phyloP scores from a whole-genome alignment of 352 stramenopile genomes.

The Poterioochromonas sp. region DNA sequence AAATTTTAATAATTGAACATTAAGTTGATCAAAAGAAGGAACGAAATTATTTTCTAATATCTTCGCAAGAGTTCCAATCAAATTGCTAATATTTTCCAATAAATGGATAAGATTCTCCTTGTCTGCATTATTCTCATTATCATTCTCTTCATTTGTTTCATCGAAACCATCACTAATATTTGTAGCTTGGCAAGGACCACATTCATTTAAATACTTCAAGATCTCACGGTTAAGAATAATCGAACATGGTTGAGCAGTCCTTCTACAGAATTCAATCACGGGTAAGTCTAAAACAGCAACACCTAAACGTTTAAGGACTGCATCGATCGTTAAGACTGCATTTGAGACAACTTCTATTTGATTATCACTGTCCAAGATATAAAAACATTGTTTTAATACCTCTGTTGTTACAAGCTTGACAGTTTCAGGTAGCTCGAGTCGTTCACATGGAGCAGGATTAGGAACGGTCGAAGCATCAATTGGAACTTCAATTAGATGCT shows the following conservation, averaged over 20 bases:
- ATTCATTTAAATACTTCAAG: conserved; percentile 50
- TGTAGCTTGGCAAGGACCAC: conserved; percentile 53
- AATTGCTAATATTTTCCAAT: conserved; percentile 77
- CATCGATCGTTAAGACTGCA: conserved; percentile 56
- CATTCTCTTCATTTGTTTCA: conserved; percentile 40
- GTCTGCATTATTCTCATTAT: conserved; percentile 78
- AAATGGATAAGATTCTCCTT: conserved; percentile 85
- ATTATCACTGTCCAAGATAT: background rate
- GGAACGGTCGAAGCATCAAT: conserved; percentile 52
- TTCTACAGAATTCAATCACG: background rate
- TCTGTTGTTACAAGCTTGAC: background rate
- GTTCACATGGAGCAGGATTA: conserved; percentile 41
- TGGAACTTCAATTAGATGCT: conserved; percentile 37
- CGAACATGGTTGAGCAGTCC: conserved; percentile 20
- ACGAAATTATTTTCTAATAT: conserved; percentile 83
- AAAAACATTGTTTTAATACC: background rate
- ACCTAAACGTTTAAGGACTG: conserved; percentile 68
- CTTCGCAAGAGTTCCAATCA: conserved; percentile 81
- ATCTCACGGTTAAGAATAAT: conserved; percentile 50
- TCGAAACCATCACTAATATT: too few relatives aligned
- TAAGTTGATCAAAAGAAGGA: conserved; percentile 73
- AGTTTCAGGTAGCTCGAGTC: background rate
- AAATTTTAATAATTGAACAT: conserved; percentile 77
- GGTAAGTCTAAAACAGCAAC: background rate
- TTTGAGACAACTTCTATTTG: background rate